A percentile compares a stretch with the other conserved stretches of the same genome.
Conservation (phyloP, 768 basidiomycete species). For the Trametes punicea region DNA sequence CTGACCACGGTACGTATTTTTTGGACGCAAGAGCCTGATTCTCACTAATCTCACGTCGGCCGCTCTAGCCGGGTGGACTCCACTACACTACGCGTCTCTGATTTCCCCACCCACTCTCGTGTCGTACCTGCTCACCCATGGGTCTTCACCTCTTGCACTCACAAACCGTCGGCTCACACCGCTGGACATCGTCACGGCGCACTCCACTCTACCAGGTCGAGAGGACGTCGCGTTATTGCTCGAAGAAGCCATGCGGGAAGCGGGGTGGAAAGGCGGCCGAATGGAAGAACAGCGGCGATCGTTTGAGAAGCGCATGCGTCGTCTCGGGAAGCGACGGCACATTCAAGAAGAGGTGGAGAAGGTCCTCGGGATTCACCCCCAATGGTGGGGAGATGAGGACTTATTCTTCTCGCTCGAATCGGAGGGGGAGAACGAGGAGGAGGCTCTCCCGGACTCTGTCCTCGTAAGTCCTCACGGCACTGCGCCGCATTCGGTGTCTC, state of each 20-base stretch:
- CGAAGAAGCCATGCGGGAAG: slow-evolving; percentile 82
- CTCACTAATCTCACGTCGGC: neutral
- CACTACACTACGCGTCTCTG: slow-evolving; percentile 88
- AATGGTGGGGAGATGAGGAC: slow-evolving; percentile 65
- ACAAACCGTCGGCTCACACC: slow-evolving; percentile 82
- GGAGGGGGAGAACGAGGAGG: slow-evolving; percentile 48
- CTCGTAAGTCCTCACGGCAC: slow-evolving; percentile 16
- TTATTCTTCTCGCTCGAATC: slow-evolving; percentile 31
- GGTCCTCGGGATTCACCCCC: slow-evolving; percentile 51
- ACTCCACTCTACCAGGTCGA: slow-evolving; percentile 75
- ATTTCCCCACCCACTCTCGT: slow-evolving; percentile 87
- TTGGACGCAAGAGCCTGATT: neutral
- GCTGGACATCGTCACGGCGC: slow-evolving; percentile 85
- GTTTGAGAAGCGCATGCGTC: slow-evolving; percentile 55
- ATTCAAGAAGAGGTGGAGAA: slow-evolving; percentile 58
- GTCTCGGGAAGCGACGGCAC: slow-evolving; percentile 48
- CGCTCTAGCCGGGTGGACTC: slow-evolving; percentile 84
- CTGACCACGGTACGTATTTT: slow-evolving; percentile 57
- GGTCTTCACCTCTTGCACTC: slow-evolving; percentile 75
- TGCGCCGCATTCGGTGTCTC: slow-evolving; percentile 20
- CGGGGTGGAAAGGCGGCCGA: slow-evolving; percentile 77
- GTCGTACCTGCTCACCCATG: slow-evolving; percentile 89
- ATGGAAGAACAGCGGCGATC: slow-evolving; percentile 66
- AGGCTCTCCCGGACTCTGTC: slow-evolving; percentile 33
- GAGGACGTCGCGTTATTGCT: slow-evolving; percentile 85